Percentiles rank a stretch among this genome's conserved stretches.
Evolutionary conservation across 1,139 yeast genomes (phyloP).

Genomic region (Pneumocystis murina): DNA sequence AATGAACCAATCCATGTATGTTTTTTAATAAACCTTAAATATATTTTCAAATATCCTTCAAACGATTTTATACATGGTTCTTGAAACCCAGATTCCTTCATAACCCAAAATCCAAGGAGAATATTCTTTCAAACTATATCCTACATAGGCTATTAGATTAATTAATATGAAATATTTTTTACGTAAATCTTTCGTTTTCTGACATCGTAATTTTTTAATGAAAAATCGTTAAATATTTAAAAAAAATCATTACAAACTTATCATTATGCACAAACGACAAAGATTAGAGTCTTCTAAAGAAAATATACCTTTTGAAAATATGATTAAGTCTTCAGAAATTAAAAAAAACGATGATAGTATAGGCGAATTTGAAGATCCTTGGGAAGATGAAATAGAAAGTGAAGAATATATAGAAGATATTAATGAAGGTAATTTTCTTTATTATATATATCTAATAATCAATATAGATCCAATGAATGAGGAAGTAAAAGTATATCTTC

Average conservation of each 20-base stretch:
- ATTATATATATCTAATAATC: slow-evolving; percentile 19
- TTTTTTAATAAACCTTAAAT: not conserved
- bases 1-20: not conserved
- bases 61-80: not conserved
- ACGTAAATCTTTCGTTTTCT: not conserved
- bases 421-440: slow-evolving; percentile 25
- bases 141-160: not conserved
- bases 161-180: not conserved
- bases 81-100: not conserved
- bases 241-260: not conserved
- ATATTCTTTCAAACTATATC: not conserved
- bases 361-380: slow-evolving; percentile 90
- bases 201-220: not conserved
- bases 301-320: not conserved
- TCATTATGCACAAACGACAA: not conserved
- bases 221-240: not conserved
- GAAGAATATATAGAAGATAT: slow-evolving; percentile 74
- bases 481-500: slow-evolving; percentile 44
- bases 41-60: not conserved
- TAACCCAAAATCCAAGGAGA: not conserved
- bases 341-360: slow-evolving; percentile 21
- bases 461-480: slow-evolving; percentile 10
- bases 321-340: not conserved
- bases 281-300: not conserved
- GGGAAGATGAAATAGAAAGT: slow-evolving; percentile 88